Base-by-base conservation (phyloP, 1,284 basidiomycete species). In the Meira miltonrushii region DNA sequence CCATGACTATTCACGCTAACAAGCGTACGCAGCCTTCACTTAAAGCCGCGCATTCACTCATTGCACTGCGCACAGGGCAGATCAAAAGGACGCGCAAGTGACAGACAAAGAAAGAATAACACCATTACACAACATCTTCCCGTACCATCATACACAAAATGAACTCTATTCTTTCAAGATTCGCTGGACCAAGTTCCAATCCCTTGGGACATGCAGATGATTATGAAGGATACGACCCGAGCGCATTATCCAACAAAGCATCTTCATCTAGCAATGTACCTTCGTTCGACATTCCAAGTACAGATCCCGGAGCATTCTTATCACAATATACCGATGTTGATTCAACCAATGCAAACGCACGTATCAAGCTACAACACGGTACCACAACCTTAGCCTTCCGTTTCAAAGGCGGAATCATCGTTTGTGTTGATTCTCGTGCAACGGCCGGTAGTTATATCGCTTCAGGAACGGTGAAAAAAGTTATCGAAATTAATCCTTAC, bases 401-500 rank as follows among this genome's bases (percentile, higher is more conserved):
- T 77, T 99, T 89, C 82, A 82, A 90, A 76, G 95, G 94, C 43
- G 95, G 95, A 56, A 93, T 98, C 66, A 94, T 98, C 62, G 94
- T 98, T 21, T 90, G 92, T 28, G 95, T 98, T 33, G 95, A 99
- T 80, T 98, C 94, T 46, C 83, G 95, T 79, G 95, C 95, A 39
- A 98, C 94, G 7, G 91, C 94, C 21, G 95, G 95, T 75, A 91
- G 87, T 80, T 98, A 98, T 80, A 85, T 99, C 77, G 94, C 94
- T 89, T 74, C 59, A 6, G 78, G 76, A 46, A 74, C 74, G 10
- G 74, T 75, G 23, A 74, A 78, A 59, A 78, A 78, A 64, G 94
- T 99, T 65, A 98, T 99, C 73, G 95, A 98, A 82, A 98, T 99
- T 81, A 98, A 98, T 82, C 92, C 92, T 49, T 98, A 95, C 82